phyloP scores from a whole-genome alignment of 2,329 filamentous ascomycete genomes.

The Didymella keratinophila region DNA sequence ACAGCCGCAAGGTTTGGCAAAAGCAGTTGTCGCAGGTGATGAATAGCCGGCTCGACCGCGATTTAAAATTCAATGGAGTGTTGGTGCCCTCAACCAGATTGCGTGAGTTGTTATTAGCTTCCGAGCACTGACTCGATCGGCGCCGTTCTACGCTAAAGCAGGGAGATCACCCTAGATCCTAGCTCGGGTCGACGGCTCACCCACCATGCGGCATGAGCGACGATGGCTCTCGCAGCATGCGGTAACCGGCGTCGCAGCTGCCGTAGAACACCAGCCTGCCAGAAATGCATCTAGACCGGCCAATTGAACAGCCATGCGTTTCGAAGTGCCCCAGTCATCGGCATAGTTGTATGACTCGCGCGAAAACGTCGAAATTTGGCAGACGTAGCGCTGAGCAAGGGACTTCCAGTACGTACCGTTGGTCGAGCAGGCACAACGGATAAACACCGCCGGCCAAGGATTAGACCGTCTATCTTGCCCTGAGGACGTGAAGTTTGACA shows the following conservation, averaged over 20 bases:
- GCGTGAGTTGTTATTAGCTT: not conserved
- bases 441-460: not conserved
- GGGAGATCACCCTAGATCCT: constrained; percentile 3
- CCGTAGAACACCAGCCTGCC: constrained; percentile 8
- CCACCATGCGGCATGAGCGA: not conserved
- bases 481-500: not conserved
- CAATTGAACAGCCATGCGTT: not conserved
- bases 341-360: constrained; percentile 13
- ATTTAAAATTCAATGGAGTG: constrained; percentile 4
- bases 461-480: not conserved
- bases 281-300: not conserved
- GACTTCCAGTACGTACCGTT: constrained; percentile 2
- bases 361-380: not conserved
- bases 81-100: not conserved
- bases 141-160: not conserved
- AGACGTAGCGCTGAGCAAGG: constrained; percentile 2
- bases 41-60: not conserved
- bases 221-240: constrained; percentile 4
- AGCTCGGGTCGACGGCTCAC: not conserved
- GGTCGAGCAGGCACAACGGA: constrained; percentile 4
- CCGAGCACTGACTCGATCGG: constrained; percentile 7
- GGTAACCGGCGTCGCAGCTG: constrained; percentile 11
- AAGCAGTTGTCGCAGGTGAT: not conserved
- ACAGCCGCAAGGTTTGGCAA: not conserved
- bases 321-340: not conserved